A percentile compares a stretch with the other conserved stretches of the same genome.
Evolutionary conservation across 345 rosid species (phyloP).

Genomic region (Aethionema arabicum): DNA sequence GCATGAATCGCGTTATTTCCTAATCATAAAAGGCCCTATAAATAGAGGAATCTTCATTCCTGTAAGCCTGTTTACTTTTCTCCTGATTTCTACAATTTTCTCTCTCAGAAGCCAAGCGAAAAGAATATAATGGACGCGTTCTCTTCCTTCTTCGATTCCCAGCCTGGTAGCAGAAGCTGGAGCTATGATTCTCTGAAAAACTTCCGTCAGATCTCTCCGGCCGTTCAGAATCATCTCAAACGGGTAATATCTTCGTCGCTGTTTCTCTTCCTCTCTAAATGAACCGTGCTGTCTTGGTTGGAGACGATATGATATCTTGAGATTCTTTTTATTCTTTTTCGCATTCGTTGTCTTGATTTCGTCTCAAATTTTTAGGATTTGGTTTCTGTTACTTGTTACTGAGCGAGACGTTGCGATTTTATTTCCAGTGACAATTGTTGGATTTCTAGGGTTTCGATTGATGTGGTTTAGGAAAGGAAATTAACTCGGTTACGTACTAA

Average conservation of each 20-base stretch:
- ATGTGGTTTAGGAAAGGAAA: not conserved
- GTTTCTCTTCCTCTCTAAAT: slow-evolving; percentile 23
- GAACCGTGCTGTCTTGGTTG: not conserved
- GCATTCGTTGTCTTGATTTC: not conserved
- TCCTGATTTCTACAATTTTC: not conserved
- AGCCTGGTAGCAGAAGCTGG: slow-evolving; percentile 56
- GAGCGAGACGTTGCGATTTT: slow-evolving; percentile 10
- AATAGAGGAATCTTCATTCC: not conserved
- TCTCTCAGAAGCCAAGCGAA: not conserved
- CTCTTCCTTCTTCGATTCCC: slow-evolving; percentile 73
- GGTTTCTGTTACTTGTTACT: not conserved
- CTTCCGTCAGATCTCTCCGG: slow-evolving; percentile 66
- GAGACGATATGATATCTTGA: not conserved
- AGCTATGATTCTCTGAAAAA: slow-evolving; percentile 62
- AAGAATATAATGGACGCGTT: slow-evolving; percentile 62
- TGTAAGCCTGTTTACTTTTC: not conserved
- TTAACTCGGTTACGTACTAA: no score
- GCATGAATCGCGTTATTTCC: not conserved
- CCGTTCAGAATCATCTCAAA: slow-evolving; percentile 83
- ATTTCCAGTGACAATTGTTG: not conserved
- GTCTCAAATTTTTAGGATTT: not conserved
- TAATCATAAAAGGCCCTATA: slow-evolving; percentile 2
- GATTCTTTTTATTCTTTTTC: not conserved
- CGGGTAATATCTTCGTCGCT: slow-evolving; percentile 45
- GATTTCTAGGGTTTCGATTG: slow-evolving; percentile 30